Conservation (phyloP, 208 protist species). For the Crithidia brevicula region DNA sequence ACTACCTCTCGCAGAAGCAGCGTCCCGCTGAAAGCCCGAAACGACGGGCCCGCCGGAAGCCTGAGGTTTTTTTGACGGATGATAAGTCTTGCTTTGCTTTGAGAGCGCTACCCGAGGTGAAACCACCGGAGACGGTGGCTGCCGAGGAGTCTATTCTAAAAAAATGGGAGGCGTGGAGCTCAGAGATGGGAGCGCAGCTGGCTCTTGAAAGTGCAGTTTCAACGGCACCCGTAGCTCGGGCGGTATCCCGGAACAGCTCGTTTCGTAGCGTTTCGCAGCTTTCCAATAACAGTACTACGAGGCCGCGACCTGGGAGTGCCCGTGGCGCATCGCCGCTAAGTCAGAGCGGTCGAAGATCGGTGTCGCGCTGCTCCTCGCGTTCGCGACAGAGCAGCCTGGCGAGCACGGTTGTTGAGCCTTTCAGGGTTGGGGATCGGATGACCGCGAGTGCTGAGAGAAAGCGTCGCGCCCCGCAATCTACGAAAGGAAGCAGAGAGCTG, state of each 20-base stretch:
- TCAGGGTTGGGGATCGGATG: conserved; percentile 16
- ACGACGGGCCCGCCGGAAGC: not conserved
- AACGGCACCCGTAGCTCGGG: not conserved
- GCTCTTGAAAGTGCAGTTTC: conserved; percentile 16
- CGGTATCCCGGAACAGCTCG: not conserved
- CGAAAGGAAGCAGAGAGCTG: conserved; percentile 14
- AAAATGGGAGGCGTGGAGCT: conserved; percentile 25
- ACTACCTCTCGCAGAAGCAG: not conserved
- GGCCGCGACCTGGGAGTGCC: not conserved
- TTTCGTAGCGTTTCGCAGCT: not conserved
- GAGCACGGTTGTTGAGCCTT: conserved; percentile 7
- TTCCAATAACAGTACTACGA: conserved; percentile 5
- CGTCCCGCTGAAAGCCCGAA: not conserved
- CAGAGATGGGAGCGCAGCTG: conserved; percentile 8
- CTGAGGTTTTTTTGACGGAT: conserved; percentile 2
- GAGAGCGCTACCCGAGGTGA: not conserved
- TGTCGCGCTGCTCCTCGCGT: not conserved
- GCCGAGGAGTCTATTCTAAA: conserved; percentile 11
- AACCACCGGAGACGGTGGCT: not conserved
- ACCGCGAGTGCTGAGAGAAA: conserved; percentile 9
- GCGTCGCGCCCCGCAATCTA: conserved; percentile 11
- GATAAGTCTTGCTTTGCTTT: conserved; percentile 1
- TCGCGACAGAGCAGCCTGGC: conserved; percentile 17
- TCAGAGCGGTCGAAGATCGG: not conserved
- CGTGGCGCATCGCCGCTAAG: not conserved